These are phyloP conservation scores for Zea luxurians DNA, from an alignment of 176 grass and related monocot genomes.

Conservation along the genomic window DNA sequence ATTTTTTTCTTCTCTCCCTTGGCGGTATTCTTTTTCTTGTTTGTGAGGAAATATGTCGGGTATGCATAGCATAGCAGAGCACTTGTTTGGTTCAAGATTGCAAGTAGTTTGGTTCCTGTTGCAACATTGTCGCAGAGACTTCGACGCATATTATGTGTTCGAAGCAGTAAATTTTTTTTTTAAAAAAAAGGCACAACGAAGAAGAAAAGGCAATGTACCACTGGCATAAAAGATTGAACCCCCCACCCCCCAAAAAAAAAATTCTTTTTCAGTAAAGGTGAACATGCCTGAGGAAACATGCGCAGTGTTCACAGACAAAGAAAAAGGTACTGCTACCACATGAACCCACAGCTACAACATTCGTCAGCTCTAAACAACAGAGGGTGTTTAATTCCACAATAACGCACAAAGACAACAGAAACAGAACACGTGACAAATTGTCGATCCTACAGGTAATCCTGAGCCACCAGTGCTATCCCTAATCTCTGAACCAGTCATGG, in stretches of 20 bases:
- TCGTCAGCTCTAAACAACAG: neutral
- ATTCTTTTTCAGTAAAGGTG: conserved; percentile 10
- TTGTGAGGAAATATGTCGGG: neutral
- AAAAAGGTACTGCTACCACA: neutral
- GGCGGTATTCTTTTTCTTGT: neutral
- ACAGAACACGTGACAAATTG: neutral
- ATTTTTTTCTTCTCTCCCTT: neutral
- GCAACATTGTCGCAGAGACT: neutral
- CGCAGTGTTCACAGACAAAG: neutral
- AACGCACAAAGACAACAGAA: neutral
- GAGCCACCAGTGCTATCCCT: neutral
- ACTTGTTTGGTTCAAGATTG: conserved; percentile 10
- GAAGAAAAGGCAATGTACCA: neutral
- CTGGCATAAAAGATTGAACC: neutral
- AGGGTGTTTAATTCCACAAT: neutral
- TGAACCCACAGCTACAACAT: neutral
- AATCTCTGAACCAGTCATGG: neutral
- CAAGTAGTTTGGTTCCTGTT: neutral
- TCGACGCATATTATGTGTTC: neutral
- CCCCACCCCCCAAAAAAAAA: neutral
- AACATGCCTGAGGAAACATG: conserved; percentile 22
- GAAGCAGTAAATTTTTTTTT: neutral
- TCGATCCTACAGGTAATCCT: neutral
- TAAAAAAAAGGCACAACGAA: neutral
- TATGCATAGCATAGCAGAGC: neutral